A percentile compares a stretch with the other conserved stretches of the same genome.
Conservation (phyloP, 257 asterid species). For the Agastache rugosa region DNA sequence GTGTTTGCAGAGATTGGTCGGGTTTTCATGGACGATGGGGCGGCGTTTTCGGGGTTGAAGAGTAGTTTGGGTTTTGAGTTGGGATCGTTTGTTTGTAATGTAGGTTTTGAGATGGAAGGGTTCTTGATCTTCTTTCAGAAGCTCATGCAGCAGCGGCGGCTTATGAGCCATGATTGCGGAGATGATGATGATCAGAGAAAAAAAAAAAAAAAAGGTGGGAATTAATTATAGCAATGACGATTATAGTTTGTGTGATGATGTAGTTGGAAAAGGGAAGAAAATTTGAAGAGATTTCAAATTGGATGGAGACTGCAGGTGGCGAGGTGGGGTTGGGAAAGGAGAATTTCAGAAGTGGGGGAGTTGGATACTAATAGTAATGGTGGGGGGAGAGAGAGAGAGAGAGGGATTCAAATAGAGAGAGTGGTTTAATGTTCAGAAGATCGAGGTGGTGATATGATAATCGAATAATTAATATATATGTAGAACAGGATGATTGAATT, state of each 20-base stretch:
- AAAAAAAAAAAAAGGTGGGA: neutral
- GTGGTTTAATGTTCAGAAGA: constrained; percentile 41
- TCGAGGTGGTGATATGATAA: constrained; percentile 48
- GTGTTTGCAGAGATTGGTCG: constrained; percentile 50
- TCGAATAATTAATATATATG: constrained; percentile 1
- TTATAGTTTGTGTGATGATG: neutral
- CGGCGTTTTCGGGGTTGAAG: constrained; percentile 47
- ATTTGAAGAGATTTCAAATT: constrained; percentile 53
- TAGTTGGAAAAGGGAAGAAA: neutral
- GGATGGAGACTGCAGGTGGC: constrained; percentile 20
- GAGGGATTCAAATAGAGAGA: constrained; percentile 30
- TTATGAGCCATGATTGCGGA: constrained; percentile 45
- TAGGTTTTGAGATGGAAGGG: constrained; percentile 68
- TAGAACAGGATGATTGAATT: constrained; percentile 11
- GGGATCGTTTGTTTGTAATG: constrained; percentile 56
- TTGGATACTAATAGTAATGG: constrained; percentile 35
- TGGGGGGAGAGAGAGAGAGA: constrained; percentile 10
- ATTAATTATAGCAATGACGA: neutral
- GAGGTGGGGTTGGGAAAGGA: constrained; percentile 35
- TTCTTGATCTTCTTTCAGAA: constrained; percentile 77
- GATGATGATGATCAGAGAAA: neutral
- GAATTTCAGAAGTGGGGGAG: constrained; percentile 31
- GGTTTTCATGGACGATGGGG: constrained; percentile 27
- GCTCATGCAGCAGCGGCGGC: constrained; percentile 73
- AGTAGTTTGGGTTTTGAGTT: constrained; percentile 42